Percentiles rank a stretch among this genome's conserved stretches.
These are phyloP conservation scores for Cordyceps tenuipes DNA, from an alignment of 2,329 filamentous ascomycete species.

Conservation along the genomic window DNA sequence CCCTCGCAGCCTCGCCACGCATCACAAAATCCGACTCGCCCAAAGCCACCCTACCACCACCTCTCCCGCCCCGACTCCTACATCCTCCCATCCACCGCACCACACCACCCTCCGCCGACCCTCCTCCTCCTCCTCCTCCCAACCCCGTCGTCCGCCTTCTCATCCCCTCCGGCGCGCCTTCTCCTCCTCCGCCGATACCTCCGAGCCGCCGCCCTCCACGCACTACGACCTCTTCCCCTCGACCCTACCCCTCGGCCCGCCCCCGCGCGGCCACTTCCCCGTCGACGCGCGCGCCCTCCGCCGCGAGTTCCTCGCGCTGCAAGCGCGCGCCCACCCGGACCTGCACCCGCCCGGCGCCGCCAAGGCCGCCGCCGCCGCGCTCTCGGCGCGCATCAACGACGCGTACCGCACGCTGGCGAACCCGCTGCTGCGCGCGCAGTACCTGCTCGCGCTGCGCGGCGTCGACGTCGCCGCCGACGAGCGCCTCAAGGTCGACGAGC, in stretches of 20 bases:
- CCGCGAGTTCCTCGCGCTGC: constrained; percentile 78
- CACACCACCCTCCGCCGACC: not conserved
- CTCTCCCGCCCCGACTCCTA: no score
- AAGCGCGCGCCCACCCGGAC: constrained; percentile 70
- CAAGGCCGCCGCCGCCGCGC: constrained; percentile 59
- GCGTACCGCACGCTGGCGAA: constrained; percentile 79
- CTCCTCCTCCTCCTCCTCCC: no score
- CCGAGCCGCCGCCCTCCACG: constrained; percentile 21
- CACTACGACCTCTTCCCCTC: constrained; percentile 86
- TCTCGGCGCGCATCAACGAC: constrained; percentile 80
- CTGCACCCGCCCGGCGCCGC: constrained; percentile 42
- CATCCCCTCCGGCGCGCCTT: not conserved
- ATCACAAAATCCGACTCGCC: not conserved
- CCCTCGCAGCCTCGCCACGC: not conserved
- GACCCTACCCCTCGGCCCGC: constrained; percentile 68
- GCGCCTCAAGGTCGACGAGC: constrained; percentile 56
- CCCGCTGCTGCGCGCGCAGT: constrained; percentile 79
- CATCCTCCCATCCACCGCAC: not conserved
- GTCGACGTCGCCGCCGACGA: constrained; percentile 77
- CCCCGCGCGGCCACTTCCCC: constrained; percentile 66
- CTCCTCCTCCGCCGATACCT: constrained; percentile 12
- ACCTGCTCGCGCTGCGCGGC: constrained; percentile 66
- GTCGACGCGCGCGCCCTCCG: constrained; percentile 65
- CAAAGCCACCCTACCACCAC: not conserved
- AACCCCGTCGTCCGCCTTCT: constrained; percentile 14